Percentiles rank a stretch among this genome's conserved stretches.
These are phyloP conservation scores for Globisporangium uncinulatum DNA, from an alignment of 352 stramenopile species.

Conservation along the genomic window DNA sequence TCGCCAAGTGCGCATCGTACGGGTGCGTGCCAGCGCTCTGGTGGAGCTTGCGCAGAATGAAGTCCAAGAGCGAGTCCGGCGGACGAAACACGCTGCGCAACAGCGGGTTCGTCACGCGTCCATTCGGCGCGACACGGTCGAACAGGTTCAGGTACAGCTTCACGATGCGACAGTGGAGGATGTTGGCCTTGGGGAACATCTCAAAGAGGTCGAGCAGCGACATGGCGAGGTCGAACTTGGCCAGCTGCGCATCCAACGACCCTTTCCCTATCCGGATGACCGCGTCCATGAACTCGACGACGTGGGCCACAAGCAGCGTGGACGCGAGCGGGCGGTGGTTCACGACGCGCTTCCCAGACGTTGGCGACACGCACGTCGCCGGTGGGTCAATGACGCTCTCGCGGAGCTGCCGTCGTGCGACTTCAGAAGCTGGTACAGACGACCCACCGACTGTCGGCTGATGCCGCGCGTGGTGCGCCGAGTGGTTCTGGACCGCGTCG, in stretches of 20 bases:
- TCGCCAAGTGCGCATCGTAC: slow-evolving; percentile 68
- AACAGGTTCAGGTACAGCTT: slow-evolving; percentile 66
- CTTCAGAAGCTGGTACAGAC: not conserved
- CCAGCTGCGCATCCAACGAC: slow-evolving; percentile 43
- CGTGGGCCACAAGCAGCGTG: slow-evolving; percentile 53
- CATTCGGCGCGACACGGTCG: slow-evolving; percentile 52
- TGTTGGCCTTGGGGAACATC: slow-evolving; percentile 63
- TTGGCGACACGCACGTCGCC: slow-evolving; percentile 31
- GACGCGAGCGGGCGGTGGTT: slow-evolving; percentile 61
- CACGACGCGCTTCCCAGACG: slow-evolving; percentile 42
- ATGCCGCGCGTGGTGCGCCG: not conserved
- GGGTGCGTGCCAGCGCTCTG: slow-evolving; percentile 37
- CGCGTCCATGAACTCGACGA: slow-evolving; percentile 58
- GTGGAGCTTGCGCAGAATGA: slow-evolving; percentile 63
- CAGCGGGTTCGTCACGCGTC: slow-evolving; percentile 69
- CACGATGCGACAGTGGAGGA: slow-evolving; percentile 65
- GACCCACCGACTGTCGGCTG: not conserved
- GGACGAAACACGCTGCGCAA: slow-evolving; percentile 66
- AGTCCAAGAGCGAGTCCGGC: slow-evolving; percentile 57
- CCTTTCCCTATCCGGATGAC: slow-evolving; percentile 63
- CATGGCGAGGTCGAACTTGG: slow-evolving; percentile 44
- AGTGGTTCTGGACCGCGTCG: slow-evolving; percentile 10
- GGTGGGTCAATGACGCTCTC: slow-evolving; percentile 11
- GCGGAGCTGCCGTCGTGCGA: slow-evolving; percentile 9
- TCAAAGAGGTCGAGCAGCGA: slow-evolving; percentile 70